Evolutionary conservation across 2,329 filamentous ascomycete species (phyloP).

Genomic region (Dactylellina leptospora): DNA sequence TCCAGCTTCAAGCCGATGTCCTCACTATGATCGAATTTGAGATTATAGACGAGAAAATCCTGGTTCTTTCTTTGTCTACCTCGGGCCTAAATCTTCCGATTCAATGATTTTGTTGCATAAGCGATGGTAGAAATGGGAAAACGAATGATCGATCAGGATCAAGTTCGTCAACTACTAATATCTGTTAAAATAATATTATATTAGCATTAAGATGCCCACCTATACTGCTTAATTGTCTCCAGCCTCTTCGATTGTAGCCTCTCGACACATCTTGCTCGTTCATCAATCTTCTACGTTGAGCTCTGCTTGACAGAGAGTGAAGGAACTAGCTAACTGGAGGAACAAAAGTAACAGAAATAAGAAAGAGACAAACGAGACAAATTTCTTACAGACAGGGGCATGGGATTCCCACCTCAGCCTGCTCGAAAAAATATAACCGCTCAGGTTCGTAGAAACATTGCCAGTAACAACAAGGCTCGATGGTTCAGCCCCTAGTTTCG

Average conservation of each 20-base stretch:
- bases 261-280: slow-evolving; percentile 6
- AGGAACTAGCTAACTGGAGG: no score
- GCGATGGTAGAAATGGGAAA: slow-evolving; percentile 42
- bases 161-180: slow-evolving; percentile 37
- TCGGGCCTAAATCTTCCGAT: slow-evolving; percentile 23
- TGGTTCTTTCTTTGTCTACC: neutral
- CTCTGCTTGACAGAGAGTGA: no score
- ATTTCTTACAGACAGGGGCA: neutral
- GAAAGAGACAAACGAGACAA: neutral
- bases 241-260: slow-evolving; percentile 7
- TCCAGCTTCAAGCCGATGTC: no score
- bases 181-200: slow-evolving; percentile 50
- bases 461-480: slow-evolving; percentile 25
- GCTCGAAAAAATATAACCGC: slow-evolving; percentile 7
- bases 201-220: slow-evolving; percentile 42
- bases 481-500: slow-evolving; percentile 43
- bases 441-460: slow-evolving; percentile 16
- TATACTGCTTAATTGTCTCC: slow-evolving; percentile 49
- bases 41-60: neutral
- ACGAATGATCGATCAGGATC: slow-evolving; percentile 28
- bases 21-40: no score
- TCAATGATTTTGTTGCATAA: slow-evolving; percentile 34
- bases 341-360: neutral
- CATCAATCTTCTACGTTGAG: slow-evolving; percentile 4
- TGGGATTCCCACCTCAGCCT: neutral